Evolutionary conservation across 2,329 filamentous ascomycete species (phyloP), one percentile per base, ranked within the genome.

Genomic region (Penicillium sp.): DNA sequence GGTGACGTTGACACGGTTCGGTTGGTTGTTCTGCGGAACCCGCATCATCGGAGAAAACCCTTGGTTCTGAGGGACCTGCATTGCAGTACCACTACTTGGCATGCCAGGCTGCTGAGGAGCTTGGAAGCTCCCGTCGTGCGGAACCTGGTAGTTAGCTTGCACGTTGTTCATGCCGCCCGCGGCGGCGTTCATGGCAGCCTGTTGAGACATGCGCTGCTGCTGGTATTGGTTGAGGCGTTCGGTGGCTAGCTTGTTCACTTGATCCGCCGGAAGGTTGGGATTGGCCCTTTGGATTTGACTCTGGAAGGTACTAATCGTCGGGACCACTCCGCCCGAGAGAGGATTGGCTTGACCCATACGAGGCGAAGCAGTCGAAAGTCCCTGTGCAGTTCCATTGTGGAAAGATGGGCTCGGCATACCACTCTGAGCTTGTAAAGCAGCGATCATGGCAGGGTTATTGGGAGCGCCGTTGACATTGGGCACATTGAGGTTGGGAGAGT

Each of bases 31-130:
- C 64, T 84, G 82, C 35, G 83, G 78, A 53, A 81, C 79, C 42
- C 81, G 77, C 75, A 84, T 78, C 74, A 83, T 79, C n/a, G 82
- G 81, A 38, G 82, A 82, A 66, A 81, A 84, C 17, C 79, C 75
- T 64, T 82, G 81, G 22, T 79, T 71, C 63, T 83, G 81, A 55
- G 78, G 75, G 31, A 76, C 77, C 59, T 80, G 79, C 69, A 82
- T 77, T 17, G 68, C 71, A 5, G 73, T 62, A 14, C 64, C 67
- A 6, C 75, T 73, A 50, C 74, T 78, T 7, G 69, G 52, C 65
- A 77, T 71, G 34, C 65, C 66, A 31, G 69, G 49, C 57, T 73
- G 74, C 43, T 75, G 67, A 10, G 73, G 66, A 50, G 66, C 63
- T 61, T 72, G 73, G 57, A 74, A 78, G 61, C 69, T 76, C 38